Base-by-base conservation (phyloP, 2,329 filamentous ascomycete species). In the Penicillium sp. region DNA sequence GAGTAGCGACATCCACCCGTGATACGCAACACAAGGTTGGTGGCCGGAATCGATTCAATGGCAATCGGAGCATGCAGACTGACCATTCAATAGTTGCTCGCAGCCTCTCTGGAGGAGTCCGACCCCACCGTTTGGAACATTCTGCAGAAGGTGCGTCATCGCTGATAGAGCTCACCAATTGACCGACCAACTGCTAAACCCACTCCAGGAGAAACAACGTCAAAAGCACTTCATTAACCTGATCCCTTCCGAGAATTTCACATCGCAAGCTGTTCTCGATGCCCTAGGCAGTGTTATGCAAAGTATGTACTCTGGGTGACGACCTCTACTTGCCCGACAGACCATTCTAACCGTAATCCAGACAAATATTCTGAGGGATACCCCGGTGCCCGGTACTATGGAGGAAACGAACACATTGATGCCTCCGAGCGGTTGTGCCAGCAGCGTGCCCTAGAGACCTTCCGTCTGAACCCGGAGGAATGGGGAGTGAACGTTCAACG, bases 301-400 rank as follows among this genome's bases (percentile, higher is more conserved):
- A 75, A 96, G 90, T 92, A 60, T 44, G 61, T 79, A 37, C 40
- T 38, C 16, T 35, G 63, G 83, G 76, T 50, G 42, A 46, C n/a
- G 46, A 38, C 16, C 16, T 40, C 40, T 47, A 13, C 25, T 42
- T 42, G 32, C 32, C 25, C 25, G 40, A 31, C 46, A 57, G 25
- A 29, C n/a, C 44, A 16, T 31, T n/a, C 63, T 64, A 75, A 78
- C 55, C 38, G 40, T 38, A 52, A 56, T 62, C 6, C 72, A 89
- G 90, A 97, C 77, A 97, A 99, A 75, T 99, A 99, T 79, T 97
- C 94, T 0, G 94, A 99, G 76, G 94, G 94, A 49, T 99, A 99
- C 68, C 94, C 93, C 32, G 94, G 94, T 54, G 93, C 93, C 58
- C 84, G 93, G 71, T 97, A 97, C 79, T 97, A 97, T 71, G 93